These are phyloP conservation scores for Backusella tarrabulga DNA, from an alignment of 192 early-diverging fungal genomes.

Conservation along the genomic window DNA sequence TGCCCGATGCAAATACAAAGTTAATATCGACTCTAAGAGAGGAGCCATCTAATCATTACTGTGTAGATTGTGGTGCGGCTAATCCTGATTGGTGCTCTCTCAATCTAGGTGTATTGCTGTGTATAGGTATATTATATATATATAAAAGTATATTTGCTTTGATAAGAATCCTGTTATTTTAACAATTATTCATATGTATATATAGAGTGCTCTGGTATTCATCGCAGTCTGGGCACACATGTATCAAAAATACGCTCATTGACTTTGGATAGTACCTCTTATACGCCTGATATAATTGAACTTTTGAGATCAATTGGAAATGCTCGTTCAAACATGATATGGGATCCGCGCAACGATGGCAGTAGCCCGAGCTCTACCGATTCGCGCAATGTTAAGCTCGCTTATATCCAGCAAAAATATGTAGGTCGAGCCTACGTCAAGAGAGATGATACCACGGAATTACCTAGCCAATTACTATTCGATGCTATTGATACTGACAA, in stretches of 20 bases:
- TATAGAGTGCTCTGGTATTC: slow-evolving; percentile 72
- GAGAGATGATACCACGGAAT: background rate
- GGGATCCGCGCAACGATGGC: slow-evolving; percentile 46
- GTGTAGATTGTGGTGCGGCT: slow-evolving; percentile 67
- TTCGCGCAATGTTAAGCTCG: slow-evolving; percentile 48
- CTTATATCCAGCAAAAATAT: slow-evolving; percentile 63
- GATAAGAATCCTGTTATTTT: background rate
- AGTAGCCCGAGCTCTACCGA: slow-evolving; percentile 42
- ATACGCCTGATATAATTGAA: slow-evolving; percentile 63
- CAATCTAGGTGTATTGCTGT: slow-evolving; percentile 67
- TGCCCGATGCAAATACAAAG: slow-evolving; percentile 13
- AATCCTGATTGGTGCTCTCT: slow-evolving; percentile 74
- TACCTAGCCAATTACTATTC: background rate
- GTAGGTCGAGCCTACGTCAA: slow-evolving; percentile 48
- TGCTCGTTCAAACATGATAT: slow-evolving; percentile 57
- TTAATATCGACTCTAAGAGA: slow-evolving; percentile 14
- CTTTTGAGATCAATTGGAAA: slow-evolving; percentile 64
- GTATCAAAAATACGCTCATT: slow-evolving; percentile 74
- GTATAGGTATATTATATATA: slow-evolving; percentile 56
- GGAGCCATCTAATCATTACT: slow-evolving; percentile 50
- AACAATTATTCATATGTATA: background rate
- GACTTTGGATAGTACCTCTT: slow-evolving; percentile 63
- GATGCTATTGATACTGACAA: slow-evolving; percentile 39
- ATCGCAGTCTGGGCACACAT: slow-evolving; percentile 70
- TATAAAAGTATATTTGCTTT: background rate